phyloP scores from a whole-genome alignment of 2,329 filamentous ascomycete genomes.

The Leptographium lundbergii region DNA sequence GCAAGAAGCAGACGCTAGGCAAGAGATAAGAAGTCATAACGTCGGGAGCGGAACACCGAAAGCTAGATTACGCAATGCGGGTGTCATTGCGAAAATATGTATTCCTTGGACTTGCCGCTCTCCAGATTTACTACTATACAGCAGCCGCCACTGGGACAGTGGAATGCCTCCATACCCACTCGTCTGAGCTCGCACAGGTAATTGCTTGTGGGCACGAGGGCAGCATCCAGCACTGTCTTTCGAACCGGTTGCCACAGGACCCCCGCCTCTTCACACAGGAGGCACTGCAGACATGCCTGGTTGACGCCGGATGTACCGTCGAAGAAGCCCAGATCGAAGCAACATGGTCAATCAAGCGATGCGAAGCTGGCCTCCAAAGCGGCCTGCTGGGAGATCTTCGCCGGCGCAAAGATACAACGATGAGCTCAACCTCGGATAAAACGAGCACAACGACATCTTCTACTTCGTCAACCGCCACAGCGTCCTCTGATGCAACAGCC shows the following conservation, averaged over 20 bases:
- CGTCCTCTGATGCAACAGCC: not conserved
- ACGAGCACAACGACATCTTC: not conserved
- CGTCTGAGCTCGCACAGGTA: slow-evolving; percentile 24
- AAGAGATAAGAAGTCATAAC: not conserved
- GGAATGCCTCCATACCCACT: slow-evolving; percentile 28
- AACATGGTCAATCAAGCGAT: slow-evolving; percentile 19
- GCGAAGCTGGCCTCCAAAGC: slow-evolving; percentile 12
- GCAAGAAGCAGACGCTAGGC: too few species aligned
- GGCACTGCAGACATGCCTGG: slow-evolving; percentile 26
- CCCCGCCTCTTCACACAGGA: not conserved
- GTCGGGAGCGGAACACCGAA: too few species aligned
- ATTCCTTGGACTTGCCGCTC: not conserved
- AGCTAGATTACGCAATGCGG: not conserved
- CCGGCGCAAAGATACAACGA: slow-evolving; percentile 8
- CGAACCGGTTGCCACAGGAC: slow-evolving; percentile 13
- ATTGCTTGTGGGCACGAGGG: slow-evolving; percentile 31
- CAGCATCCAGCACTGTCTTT: slow-evolving; percentile 30
- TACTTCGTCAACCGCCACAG: not conserved
- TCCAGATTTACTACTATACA: not conserved
- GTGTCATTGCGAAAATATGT: not conserved
- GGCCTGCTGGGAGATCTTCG: slow-evolving; percentile 12
- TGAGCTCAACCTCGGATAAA: not conserved
- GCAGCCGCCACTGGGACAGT: slow-evolving; percentile 13
- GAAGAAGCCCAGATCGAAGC: slow-evolving; percentile 23
- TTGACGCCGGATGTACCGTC: slow-evolving; percentile 22